Evolutionary conservation across 352 stramenopile species (phyloP), one percentile per base, ranked within the genome.

Genomic region (Globisporangium sylvaticum): DNA sequence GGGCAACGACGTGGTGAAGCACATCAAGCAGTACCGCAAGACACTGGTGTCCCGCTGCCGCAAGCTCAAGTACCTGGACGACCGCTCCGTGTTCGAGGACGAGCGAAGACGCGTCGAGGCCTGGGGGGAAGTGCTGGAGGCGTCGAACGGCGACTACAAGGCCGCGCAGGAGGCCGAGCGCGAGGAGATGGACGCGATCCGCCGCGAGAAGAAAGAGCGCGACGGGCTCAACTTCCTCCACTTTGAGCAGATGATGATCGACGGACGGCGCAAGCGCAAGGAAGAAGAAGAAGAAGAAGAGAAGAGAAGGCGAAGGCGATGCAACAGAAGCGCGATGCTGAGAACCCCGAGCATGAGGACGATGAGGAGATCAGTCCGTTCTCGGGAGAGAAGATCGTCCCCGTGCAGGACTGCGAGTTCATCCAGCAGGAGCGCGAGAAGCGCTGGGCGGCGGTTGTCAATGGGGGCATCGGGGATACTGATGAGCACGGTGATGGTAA

Each of bases 191-290:
- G 79, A 88, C 20, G 66, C 72, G 2, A 95, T 96, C 67, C 82
- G 88, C 12, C 72, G 93, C 44, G 88, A 96, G 62, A 97, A 97
- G 81, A 89, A 84, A 56, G 84, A 89, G 55, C 82, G 83, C 14
- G 89, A 97, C 60, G 82, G 95, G 31, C 64, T 79, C 32, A 97
- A 97, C 69, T 97, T 95, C 67, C 68, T 87, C 18, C 79, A 83
- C 42, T 97, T 97, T 59, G 87, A 97, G 69, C 72, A 92, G 64
- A 91, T 97, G 81, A 92, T 97, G 77, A 66, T 85, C 27, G 81
- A 92, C 57, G 81, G 86, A 5, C 68, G 79, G 1, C 78, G 76
- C 29, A 90, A 90, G 73, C 73, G 78, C 48, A 70, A 69, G 4
- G 78, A 79, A 14, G 54, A 53, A 10, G 59, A 64, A 12, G 78